Evolutionary conservation across 2,329 filamentous ascomycete species (phyloP).

Genomic region (Blastomyces parvus): DNA sequence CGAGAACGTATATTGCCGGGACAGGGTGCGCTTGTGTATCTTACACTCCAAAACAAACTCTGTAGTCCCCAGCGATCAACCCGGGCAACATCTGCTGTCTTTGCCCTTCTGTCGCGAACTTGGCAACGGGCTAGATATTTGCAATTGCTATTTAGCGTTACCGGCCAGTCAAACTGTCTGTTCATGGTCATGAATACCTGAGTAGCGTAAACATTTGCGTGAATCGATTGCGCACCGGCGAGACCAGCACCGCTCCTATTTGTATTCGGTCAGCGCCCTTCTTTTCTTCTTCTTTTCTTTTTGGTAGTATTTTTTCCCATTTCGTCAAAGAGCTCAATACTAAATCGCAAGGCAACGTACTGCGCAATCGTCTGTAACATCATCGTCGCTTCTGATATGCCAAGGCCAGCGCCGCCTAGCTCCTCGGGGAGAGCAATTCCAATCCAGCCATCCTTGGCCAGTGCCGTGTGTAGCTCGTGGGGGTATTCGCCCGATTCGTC

Average conservation of each 20-base stretch:
- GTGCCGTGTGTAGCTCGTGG: slow-evolving; percentile 62
- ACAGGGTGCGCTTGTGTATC: slow-evolving; percentile 10
- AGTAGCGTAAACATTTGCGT: slow-evolving; percentile 50
- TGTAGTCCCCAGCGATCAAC: slow-evolving; percentile 61
- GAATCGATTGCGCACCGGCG: slow-evolving; percentile 53
- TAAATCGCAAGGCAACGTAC: slow-evolving; percentile 25
- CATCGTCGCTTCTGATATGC: slow-evolving; percentile 71
- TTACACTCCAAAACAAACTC: slow-evolving; percentile 66
- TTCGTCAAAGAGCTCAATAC: neutral
- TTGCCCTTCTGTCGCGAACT: slow-evolving; percentile 60
- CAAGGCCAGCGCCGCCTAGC: slow-evolving; percentile 64
- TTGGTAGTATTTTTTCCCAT: no score
- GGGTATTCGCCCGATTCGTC: slow-evolving; percentile 64
- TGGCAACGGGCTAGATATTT: slow-evolving; percentile 47
- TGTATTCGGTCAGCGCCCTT: slow-evolving; percentile 4
- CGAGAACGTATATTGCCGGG: neutral
- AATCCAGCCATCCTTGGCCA: slow-evolving; percentile 69
- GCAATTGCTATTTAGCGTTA: neutral
- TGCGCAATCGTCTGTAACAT: slow-evolving; percentile 79
- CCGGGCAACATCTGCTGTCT: slow-evolving; percentile 55
- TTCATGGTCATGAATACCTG: slow-evolving; percentile 40
- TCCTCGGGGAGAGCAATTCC: slow-evolving; percentile 69
- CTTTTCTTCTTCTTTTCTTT: neutral
- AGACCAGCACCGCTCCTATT: slow-evolving; percentile 61
- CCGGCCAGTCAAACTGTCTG: neutral